Base-by-base conservation (phyloP, 139 green algal species). In the Trebouxia sp. region DNA sequence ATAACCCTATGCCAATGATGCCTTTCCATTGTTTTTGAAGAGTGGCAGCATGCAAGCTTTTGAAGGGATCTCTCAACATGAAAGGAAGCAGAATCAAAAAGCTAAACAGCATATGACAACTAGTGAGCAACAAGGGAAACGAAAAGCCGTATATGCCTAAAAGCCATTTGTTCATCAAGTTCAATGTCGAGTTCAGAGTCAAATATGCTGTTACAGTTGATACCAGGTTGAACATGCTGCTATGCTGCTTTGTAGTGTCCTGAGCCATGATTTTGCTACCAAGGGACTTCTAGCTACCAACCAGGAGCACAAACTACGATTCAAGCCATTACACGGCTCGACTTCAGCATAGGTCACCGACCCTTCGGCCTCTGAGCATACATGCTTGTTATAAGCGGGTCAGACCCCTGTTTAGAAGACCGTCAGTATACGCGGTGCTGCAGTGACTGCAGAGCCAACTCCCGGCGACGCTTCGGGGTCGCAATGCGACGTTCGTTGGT, bases 111-210 rank as follows among this genome's bases (percentile, higher is more conserved):
- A 94, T 91, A 83, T 94, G 90, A 39, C 76, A 86, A 28, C 35
- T 83, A 1, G 89, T 93, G 1, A 94, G 80, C 22, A 90, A 43
- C 37, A 94, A 77, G 0, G 90, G 90, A 69, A 89, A 92, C 6
- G 70, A 76, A 75, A 94, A 92, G 56, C 85, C 88, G n/a, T 85
- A 81, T 14, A 79, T 65, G 28, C 72, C 72, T 22, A 79, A 32
- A 11, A 79, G 42, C 72, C 72, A 79, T 28, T 55, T 43, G n/a
- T 79, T 79, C 45, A 79, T 62, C 0, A 79, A 35, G 6, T 79
- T 79, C 17, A 79, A 39, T 35, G 67, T 77, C 8, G 67, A 56
- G 67, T 77, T 77, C 22, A 77, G 41, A 41, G 42, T 53, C 41
- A 77, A 22, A 32, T 56, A 77, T 55, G 67, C 67, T 56, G 42